phyloP scores from a whole-genome alignment of 2,329 filamentous ascomycete species.

The Pseudofabraea citricarpa region DNA sequence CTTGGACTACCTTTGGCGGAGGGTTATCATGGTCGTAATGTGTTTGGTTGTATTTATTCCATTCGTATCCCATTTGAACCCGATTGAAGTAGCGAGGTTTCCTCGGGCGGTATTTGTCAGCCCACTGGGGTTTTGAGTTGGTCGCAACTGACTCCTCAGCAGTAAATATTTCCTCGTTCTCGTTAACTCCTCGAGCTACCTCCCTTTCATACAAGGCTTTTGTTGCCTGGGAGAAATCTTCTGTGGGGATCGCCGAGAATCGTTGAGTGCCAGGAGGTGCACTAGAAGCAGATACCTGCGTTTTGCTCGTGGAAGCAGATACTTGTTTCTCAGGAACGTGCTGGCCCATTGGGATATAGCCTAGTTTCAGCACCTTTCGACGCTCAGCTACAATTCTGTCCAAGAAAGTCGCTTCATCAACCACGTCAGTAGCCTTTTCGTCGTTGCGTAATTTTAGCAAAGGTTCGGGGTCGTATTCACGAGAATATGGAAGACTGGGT shows the following conservation, averaged over 20 bases:
- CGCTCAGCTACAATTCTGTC: slow-evolving; percentile 52
- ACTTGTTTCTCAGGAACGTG: slow-evolving; percentile 27
- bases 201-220: slow-evolving; percentile 89
- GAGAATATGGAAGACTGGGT: slow-evolving; percentile 33
- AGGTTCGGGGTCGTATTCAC: slow-evolving; percentile 58
- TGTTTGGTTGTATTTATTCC: slow-evolving; percentile 99
- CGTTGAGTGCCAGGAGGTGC: slow-evolving; percentile 54
- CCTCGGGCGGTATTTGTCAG: slow-evolving; percentile 77
- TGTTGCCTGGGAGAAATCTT: slow-evolving; percentile 82
- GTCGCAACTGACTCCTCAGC: slow-evolving; percentile 76
- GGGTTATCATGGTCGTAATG: slow-evolving; percentile 99
- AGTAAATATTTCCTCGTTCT: slow-evolving; percentile 94
- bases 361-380: slow-evolving; percentile 56
- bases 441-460: slow-evolving; percentile 58
- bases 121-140: slow-evolving; percentile 67
- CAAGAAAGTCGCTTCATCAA: slow-evolving; percentile 55
- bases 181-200: slow-evolving; percentile 82
- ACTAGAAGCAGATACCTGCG: slow-evolving; percentile 31
- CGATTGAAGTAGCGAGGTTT: slow-evolving; percentile 98
- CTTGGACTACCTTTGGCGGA: slow-evolving; percentile 95
- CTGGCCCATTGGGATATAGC: slow-evolving; percentile 60
- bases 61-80: slow-evolving; percentile 98
- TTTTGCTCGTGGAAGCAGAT: slow-evolving; percentile 26
- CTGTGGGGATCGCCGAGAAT: slow-evolving; percentile 64
- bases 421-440: slow-evolving; percentile 54